Evolutionary conservation across 2,329 filamentous ascomycete species (phyloP), one percentile per base, ranked within the genome.

Genomic region (Trichoderma sp.): DNA sequence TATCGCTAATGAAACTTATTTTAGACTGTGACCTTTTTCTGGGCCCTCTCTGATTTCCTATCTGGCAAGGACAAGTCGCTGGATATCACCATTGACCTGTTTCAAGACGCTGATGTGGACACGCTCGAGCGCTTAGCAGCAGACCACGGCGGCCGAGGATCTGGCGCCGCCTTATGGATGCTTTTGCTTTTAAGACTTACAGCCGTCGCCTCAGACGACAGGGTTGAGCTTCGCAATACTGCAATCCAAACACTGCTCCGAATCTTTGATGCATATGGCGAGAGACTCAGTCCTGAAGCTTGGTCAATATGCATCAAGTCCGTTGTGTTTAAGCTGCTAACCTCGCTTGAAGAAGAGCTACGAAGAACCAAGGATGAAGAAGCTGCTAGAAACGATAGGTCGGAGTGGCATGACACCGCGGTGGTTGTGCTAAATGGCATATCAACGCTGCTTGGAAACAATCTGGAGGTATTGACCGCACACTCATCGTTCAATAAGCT

Each of bases 41-140:
- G 94, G 93, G 94, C 95, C 66, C 87, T 97, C 8, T 97, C 95
- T 0, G 94, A 97, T 78, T 96, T 94, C 72, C 83, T 98, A 5
- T 90, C 88, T 1, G 81, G 84, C 3, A 87, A 86, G 72, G 87
- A 84, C 66, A 83, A 83, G 69, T 83, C 85, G 0, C 85, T 90
- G 55, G 83, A 85, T 1, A 86, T 90, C 37, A 89, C 85, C 0
- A 81, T 85, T 54, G 83, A 84, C 61, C 82, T 90, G 69, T 83
- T 89, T 68, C 79, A 83, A 55, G 81, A 84, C 70, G 75, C 84
- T 70, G 81, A 87, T 73, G 74, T 74, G 13, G 72, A 79, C 5
- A 89, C 91, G 66, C 80, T 88, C 8, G 82, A 85, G 18, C 79
- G 83, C 51, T 84, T 89, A 60, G 89, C 91, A 2, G 85, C 87